Conservation (phyloP, 2,329 filamentous ascomycete species). For the Cladophialophora yegresii region DNA sequence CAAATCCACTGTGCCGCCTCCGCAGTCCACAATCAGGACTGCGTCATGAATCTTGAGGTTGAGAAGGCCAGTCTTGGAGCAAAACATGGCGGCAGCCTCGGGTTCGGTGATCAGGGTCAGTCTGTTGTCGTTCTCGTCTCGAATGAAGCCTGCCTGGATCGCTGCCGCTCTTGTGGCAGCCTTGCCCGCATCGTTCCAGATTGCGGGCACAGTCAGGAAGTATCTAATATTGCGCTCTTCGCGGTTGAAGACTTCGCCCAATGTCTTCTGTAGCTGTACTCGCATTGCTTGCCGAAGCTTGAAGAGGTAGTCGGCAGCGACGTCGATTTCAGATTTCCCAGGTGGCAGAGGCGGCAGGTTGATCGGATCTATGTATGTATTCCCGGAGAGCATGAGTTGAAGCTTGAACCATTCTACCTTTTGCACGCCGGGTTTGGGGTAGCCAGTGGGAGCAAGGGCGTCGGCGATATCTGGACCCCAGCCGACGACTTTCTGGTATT, state of each 20-base stretch:
- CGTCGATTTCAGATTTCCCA: constrained; percentile 98
- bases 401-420: constrained; percentile 99
- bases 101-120: constrained; percentile 94
- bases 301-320: constrained; percentile 98
- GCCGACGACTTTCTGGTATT: constrained; percentile 99
- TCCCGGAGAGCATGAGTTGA: constrained; percentile 96
- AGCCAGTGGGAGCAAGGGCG: constrained; percentile 91
- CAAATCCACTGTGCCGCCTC: constrained; percentile 96
- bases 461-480: constrained; percentile 99
- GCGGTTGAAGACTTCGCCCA: constrained; percentile 95
- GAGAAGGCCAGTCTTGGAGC: constrained; percentile 91
- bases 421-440: constrained; percentile 95
- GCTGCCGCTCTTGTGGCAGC: constrained; percentile 93
- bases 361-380: constrained; percentile 98
- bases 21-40: constrained; percentile 97
- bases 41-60: constrained; percentile 98
- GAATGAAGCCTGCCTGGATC: constrained; percentile 93
- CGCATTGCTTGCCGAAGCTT: constrained; percentile 97
- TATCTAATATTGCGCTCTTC: constrained; percentile 98
- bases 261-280: constrained; percentile 89
- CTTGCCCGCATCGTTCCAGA: constrained; percentile 99
- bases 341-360: constrained; percentile 96
- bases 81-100: constrained; percentile 95
- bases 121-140: constrained; percentile 96
- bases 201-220: constrained; percentile 97